These are phyloP conservation scores for Coniferiporia weirii DNA, from an alignment of 1,284 basidiomycete species.

Conservation along the genomic window DNA sequence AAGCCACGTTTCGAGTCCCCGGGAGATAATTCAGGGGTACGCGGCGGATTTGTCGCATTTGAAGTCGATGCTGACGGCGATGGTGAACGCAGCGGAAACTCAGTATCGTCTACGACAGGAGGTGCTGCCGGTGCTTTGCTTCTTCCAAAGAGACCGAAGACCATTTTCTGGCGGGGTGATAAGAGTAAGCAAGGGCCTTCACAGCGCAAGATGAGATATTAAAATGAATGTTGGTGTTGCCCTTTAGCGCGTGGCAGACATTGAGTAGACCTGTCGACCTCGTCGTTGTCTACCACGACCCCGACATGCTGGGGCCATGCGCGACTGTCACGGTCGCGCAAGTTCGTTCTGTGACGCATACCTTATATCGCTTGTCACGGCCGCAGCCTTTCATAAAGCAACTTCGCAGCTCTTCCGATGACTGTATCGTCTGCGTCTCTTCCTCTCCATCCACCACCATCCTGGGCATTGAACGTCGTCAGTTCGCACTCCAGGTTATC, in stretches of 20 bases:
- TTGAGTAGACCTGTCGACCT: not conserved
- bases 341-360: not conserved
- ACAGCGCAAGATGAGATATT: not conserved
- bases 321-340: not conserved
- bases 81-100: constrained; percentile 43
- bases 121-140: constrained; percentile 31
- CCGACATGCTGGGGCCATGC: not conserved
- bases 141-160: constrained; percentile 44
- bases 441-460: not conserved
- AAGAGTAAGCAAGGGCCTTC: not conserved
- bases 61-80: constrained; percentile 37
- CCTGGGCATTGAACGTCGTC: not conserved
- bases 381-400: not conserved
- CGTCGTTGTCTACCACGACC: not conserved
- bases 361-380: not conserved
- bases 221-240: not conserved
- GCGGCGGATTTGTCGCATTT: constrained; percentile 29
- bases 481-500: not conserved
- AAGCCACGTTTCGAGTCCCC: constrained; percentile 22
- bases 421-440: not conserved
- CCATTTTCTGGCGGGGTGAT: constrained; percentile 30
- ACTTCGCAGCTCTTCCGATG: not conserved
- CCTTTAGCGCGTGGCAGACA: not conserved
- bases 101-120: not conserved
- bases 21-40: constrained; percentile 26